Evolutionary conservation across 495 filamentous ascomycete species (phyloP), one percentile per base, ranked within the genome.

Genomic region (Mycothermus thermophilus): DNA sequence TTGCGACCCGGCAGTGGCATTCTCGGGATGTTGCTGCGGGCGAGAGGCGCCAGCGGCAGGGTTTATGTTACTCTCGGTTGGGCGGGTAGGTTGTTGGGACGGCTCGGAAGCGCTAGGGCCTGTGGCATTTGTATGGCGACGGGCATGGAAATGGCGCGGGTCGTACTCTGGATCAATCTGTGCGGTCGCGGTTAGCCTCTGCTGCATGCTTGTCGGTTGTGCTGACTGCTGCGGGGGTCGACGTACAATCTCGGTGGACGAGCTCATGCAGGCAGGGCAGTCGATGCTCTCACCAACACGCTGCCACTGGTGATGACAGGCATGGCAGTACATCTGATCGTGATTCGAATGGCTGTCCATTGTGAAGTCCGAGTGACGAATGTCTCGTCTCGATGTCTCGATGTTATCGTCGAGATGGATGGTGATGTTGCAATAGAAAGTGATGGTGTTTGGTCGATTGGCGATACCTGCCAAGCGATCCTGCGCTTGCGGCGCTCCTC

Each of bases 261-360:
- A 16, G 21, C 46, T 47, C 18, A 20, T 36, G 39, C 48, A 52
- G 7, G 30, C 24, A 16, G 48, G 46, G 32, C 46, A 50, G 25
- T 52, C 46, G 24, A 50, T 49, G 24, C 23, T 38, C 11, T 44
- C 40, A 13, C 31, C 31, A 9, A 15, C 13, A 9, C 37, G 19
- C 42, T 47, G 40, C 48, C 48, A 52, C 28, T 49, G 30, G 13
- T 46, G 30, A 21, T 52, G 48, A 37, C 48, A 52, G n/a, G 28
- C 39, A 31, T 52, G 48, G 29, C 48, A 52, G 22, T 49, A 49
- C 46, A 51, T 40, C 6, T 30, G 25, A 18, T 47, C 29, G 19
- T 37, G 30, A 20, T 38, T 24, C 24, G 13, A 27, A 10, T 28
- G 10, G 34, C 40, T 36, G 18, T 35, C 27, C 44, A 47, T 47